These are phyloP conservation scores for Coprinopsis strossmayeri DNA, from an alignment of 768 basidiomycete species.

Conservation along the genomic window DNA sequence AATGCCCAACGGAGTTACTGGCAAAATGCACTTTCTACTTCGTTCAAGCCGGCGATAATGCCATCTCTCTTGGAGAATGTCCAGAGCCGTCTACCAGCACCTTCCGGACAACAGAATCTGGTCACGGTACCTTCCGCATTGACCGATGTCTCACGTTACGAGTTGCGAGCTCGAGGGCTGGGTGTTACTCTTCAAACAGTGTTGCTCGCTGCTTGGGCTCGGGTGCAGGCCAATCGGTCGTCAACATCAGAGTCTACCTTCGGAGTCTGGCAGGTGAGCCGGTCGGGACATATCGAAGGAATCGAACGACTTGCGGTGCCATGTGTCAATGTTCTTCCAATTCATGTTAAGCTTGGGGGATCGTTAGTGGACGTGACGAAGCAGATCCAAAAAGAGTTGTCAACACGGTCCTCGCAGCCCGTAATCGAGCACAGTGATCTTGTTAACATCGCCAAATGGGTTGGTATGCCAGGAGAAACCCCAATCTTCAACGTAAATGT, in stretches of 20 bases:
- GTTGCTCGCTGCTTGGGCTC: constrained; percentile 38
- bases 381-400: constrained; percentile 28
- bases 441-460: constrained; percentile 28
- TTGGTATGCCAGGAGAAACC: constrained; percentile 19
- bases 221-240: constrained; percentile 26
- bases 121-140: background rate
- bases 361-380: constrained; percentile 22
- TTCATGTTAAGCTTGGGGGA: constrained; percentile 21
- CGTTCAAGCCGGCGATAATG: constrained; percentile 14
- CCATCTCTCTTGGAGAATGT: constrained; percentile 6
- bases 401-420: constrained; percentile 23
- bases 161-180: constrained; percentile 33
- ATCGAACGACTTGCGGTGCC: constrained; percentile 34
- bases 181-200: constrained; percentile 32
- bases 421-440: constrained; percentile 35
- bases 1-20: constrained; percentile 8
- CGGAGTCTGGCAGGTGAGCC: constrained; percentile 42
- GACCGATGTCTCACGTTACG: constrained; percentile 21
- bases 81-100: background rate
- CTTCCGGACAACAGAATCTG: background rate
- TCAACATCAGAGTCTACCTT: constrained; percentile 25
- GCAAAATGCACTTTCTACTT: constrained; percentile 10
- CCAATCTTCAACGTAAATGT: constrained; percentile 38
- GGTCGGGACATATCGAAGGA: constrained; percentile 27
- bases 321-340: constrained; percentile 39